Evolutionary conservation across 2,329 filamentous ascomycete species (phyloP), one percentile per base, ranked within the genome.

Genomic region (Madurella fahalii): DNA sequence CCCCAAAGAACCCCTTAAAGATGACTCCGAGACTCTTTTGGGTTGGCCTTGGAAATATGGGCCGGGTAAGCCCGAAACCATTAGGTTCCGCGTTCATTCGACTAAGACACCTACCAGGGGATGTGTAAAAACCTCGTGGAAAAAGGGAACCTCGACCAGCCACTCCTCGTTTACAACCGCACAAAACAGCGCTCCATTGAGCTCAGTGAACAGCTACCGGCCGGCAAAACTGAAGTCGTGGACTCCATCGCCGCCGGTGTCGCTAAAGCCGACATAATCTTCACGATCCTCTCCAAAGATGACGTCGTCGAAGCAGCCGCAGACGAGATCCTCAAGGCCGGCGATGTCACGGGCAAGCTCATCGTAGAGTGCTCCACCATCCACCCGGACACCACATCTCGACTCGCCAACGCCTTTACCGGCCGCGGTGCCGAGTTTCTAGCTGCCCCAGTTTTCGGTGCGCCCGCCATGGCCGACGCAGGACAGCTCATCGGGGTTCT

Each of bases 11-110:
- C 16, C 11, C 13, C 32, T 25, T 58, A 69, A 57, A 7, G n/a
- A 83, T 84, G 81, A 73, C 80, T 42, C 76, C 78, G 54, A 83
- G 80, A 70, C 66, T 94, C 49, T 78, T 90, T 63, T 95, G 85
- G 83, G 83, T 95, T 52, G 90, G 91, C 54, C 79, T 95, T 48
- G 90, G 90, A 50, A 95, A 95, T 69, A 95, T 95, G 84, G 91
- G 89, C 61, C 80, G 85, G 67, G 88, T 87, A 74, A 74, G 81
- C 72, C 9, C 20, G 34, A 9, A 5, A 16, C 15, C 40, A 2
- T 11, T 30, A 2, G 9, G 20, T 4, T 30, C 40, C 40, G 31
- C 15, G 13, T 44, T 11, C 9, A 30, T 40, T 30, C 1, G 7
- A 37, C 56, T 62, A 34, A 59, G 46, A 41, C 15, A 2, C 51